A percentile compares a stretch with the other conserved stretches of the same genome.
phyloP scores from a whole-genome alignment of 73 alveolate genomes.

The Paramecium pentaurelia region DNA sequence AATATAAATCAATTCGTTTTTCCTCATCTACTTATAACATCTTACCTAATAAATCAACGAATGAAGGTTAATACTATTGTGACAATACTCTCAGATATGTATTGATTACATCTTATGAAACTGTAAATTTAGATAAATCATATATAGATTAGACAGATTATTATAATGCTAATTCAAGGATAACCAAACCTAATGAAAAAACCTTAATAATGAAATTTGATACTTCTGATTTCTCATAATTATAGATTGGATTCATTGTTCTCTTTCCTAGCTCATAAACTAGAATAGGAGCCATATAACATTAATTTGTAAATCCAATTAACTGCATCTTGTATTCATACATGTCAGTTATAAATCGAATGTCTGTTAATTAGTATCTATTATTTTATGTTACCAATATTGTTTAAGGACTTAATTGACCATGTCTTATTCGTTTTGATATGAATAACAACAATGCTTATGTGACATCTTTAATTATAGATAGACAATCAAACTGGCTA shows the following conservation, averaged over 20 bases:
- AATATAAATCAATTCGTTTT: not conserved
- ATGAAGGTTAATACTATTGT: not conserved
- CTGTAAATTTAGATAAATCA: not conserved
- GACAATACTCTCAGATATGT: not conserved
- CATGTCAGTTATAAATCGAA: slow-evolving; percentile 19
- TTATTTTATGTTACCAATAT: not conserved
- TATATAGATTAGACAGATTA: slow-evolving; percentile 4
- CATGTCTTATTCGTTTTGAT: not conserved
- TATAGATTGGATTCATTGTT: not conserved
- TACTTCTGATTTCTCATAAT: slow-evolving; percentile 32
- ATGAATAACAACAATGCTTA: not conserved
- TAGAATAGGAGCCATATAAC: slow-evolving; percentile 16
- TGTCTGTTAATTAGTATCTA: not conserved
- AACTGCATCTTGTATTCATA: slow-evolving; percentile 3
- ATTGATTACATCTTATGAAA: not conserved
- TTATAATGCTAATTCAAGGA: not conserved
- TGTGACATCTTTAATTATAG: not conserved
- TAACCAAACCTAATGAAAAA: not conserved
- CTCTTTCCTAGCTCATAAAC: not conserved
- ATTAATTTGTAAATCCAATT: not conserved
- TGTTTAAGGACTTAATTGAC: not conserved
- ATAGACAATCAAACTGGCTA: not conserved
- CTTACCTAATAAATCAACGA: not conserved
- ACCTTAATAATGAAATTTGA: not conserved
- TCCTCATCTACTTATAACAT: slow-evolving; percentile 14